A percentile compares a stretch with the other conserved stretches of the same genome.
These are phyloP conservation scores for Stropharia rugosoannulata DNA, from an alignment of 768 basidiomycete species.

Conservation along the genomic window DNA sequence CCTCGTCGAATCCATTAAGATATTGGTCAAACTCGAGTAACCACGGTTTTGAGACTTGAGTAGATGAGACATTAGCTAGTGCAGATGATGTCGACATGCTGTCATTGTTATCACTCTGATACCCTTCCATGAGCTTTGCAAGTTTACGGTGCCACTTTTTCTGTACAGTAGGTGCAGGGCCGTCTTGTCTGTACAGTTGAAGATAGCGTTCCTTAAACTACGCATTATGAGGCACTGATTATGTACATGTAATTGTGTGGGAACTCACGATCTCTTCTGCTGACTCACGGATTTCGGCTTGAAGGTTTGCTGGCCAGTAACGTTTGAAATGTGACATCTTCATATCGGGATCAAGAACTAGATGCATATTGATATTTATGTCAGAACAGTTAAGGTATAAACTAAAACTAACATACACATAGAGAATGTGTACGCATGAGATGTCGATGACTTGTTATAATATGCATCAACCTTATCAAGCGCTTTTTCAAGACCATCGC, in stretches of 20 bases:
- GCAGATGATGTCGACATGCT: too few species aligned
- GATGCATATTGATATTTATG: not conserved
- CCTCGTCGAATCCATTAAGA: not conserved
- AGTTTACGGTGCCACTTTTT: not conserved
- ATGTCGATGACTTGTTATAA: constrained; percentile 23
- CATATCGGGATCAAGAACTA: not conserved
- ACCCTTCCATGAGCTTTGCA: not conserved
- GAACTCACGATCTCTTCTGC: not conserved
- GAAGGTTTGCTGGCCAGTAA: constrained; percentile 1
- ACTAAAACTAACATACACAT: constrained; percentile 17
- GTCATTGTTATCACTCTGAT: not conserved
- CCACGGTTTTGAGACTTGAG: not conserved
- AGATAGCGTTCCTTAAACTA: constrained; percentile 10
- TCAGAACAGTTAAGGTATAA: too few species aligned
- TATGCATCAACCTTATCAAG: constrained; percentile 23
- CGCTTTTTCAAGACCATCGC: constrained; percentile 15
- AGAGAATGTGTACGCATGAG: constrained; percentile 24
- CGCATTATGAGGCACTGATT: not conserved
- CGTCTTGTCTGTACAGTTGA: not conserved
- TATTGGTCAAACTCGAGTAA: not conserved
- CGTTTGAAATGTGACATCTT: constrained; percentile 11
- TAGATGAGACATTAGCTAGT: not conserved
- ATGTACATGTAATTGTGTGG: not conserved
- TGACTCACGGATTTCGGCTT: not conserved
- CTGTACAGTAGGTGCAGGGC: not conserved